A percentile compares a stretch with the other conserved stretches of the same genome.
Conservation (phyloP, 441 rosid species). For the Raphanus hybrid region DNA sequence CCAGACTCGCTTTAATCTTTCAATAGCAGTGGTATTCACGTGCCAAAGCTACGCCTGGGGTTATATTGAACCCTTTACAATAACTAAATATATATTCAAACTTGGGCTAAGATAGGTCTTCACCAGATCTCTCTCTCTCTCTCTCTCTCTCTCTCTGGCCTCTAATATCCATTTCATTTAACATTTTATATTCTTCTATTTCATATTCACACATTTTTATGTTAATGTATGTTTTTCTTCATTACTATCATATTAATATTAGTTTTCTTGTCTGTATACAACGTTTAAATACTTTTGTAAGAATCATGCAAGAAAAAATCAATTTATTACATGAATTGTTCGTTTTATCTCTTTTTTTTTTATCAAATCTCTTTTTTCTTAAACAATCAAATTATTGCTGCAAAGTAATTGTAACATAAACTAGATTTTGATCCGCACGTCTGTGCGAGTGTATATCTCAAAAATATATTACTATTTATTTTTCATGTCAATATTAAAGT, state of each 20-base stretch:
- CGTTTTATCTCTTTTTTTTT: too few relatives aligned
- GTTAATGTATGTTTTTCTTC: not conserved
- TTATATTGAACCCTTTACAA: not conserved
- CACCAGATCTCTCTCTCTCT: not conserved
- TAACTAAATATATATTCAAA: not conserved
- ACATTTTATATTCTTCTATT: not conserved
- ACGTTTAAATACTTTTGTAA: not conserved
- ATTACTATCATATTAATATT: not conserved
- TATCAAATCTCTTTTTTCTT: too few relatives aligned
- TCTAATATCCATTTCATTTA: not conserved
- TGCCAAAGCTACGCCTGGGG: slow-evolving; percentile 13
- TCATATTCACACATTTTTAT: not conserved
- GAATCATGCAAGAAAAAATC: not conserved
- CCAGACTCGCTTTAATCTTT: not conserved
- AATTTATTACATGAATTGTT: too few relatives aligned
- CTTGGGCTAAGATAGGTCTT: slow-evolving; percentile 14
- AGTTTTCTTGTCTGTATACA: not conserved
- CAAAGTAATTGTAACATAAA: too few relatives aligned
- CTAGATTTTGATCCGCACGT: too few relatives aligned
- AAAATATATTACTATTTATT: too few relatives aligned
- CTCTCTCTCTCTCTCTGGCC: slow-evolving; percentile 4
- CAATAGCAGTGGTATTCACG: not conserved
- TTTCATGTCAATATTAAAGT: too few relatives aligned
- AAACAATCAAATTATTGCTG: too few relatives aligned
- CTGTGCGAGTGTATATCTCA: too few relatives aligned